Percentiles rank a stretch among this genome's conserved stretches.
These are phyloP conservation scores for Misopates orontium DNA, from an alignment of 257 asterid genomes.

Conservation along the genomic window DNA sequence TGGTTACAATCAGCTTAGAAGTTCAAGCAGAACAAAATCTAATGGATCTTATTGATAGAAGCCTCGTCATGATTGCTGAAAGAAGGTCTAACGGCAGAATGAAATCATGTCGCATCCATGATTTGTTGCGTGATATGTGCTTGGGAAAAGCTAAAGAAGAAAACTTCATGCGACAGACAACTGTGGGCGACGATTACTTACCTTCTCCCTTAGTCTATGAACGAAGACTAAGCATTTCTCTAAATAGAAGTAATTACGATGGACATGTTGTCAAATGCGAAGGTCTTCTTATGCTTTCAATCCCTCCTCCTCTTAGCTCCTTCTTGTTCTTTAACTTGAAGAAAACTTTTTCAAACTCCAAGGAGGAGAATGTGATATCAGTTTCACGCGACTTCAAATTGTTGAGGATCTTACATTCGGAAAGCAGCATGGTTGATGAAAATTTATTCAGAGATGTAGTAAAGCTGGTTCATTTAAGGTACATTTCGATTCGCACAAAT, in stretches of 20 bases:
- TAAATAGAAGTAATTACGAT: background rate
- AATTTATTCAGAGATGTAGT: background rate
- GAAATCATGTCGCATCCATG: background rate
- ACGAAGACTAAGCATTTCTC: background rate
- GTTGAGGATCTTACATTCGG: background rate
- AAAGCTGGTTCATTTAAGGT: constrained; percentile 11
- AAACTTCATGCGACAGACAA: background rate
- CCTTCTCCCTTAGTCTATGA: background rate
- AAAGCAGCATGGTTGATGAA: background rate
- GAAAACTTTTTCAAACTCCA: no score
- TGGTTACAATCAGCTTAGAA: background rate
- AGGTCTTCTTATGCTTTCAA: background rate
- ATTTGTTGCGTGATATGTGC: constrained; percentile 1
- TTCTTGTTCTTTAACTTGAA: constrained; percentile 12
- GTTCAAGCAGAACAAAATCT: background rate
- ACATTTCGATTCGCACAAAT: background rate
- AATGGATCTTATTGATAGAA: background rate
- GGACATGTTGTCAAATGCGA: no score
- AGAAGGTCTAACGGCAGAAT: background rate
- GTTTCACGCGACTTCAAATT: background rate
- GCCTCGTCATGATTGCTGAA: background rate
- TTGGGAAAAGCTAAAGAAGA: background rate
- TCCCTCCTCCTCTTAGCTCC: background rate
- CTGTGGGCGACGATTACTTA: background rate
- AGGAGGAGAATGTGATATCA: background rate